Evolutionary conservation across 2,329 filamentous ascomycete genomes (phyloP).

Genomic region (Colletotrichum falcatum): DNA sequence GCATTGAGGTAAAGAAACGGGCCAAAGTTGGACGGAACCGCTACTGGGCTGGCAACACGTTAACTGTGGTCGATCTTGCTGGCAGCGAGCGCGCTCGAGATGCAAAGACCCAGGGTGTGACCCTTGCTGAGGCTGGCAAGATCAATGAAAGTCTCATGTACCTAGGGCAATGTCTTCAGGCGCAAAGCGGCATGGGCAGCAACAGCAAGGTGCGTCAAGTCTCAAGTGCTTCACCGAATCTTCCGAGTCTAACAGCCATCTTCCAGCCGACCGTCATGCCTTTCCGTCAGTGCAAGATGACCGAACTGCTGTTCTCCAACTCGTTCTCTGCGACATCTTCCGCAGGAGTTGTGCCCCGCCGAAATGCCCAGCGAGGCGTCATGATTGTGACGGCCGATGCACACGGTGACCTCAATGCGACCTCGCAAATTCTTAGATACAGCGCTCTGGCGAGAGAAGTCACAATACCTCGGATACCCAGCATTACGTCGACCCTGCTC

Average conservation of each 20-base stretch:
- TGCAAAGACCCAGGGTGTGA: slow-evolving; percentile 93
- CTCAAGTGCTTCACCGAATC: not conserved
- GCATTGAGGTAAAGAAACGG: slow-evolving; percentile 92
- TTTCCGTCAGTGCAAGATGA: slow-evolving; percentile 87
- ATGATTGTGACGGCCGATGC: slow-evolving; percentile 98
- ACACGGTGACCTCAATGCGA: slow-evolving; percentile 94
- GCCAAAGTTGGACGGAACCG: slow-evolving; percentile 58
- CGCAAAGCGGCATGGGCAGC: slow-evolving; percentile 84
- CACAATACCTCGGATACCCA: slow-evolving; percentile 89
- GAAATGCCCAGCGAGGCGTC: slow-evolving; percentile 85
- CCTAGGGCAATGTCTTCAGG: slow-evolving; percentile 94
- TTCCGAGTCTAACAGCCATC: slow-evolving; percentile 17
- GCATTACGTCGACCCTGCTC: slow-evolving; percentile 79
- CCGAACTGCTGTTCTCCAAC: slow-evolving; percentile 88
- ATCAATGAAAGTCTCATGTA: slow-evolving; percentile 99
- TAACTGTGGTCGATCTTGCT: slow-evolving; percentile 92
- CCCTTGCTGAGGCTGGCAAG: slow-evolving; percentile 94
- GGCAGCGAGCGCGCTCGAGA: slow-evolving; percentile 94
- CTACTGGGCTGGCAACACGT: slow-evolving; percentile 79
- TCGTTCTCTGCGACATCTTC: slow-evolving; percentile 77
- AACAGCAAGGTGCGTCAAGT: slow-evolving; percentile 73
- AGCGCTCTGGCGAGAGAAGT: slow-evolving; percentile 93
- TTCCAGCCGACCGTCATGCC: slow-evolving; percentile 77
- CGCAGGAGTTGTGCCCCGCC: slow-evolving; percentile 56
- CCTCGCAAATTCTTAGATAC: slow-evolving; percentile 94